These are phyloP conservation scores for Alternaria burnsii DNA, from an alignment of 2,329 filamentous ascomycete species.

Conservation along the genomic window DNA sequence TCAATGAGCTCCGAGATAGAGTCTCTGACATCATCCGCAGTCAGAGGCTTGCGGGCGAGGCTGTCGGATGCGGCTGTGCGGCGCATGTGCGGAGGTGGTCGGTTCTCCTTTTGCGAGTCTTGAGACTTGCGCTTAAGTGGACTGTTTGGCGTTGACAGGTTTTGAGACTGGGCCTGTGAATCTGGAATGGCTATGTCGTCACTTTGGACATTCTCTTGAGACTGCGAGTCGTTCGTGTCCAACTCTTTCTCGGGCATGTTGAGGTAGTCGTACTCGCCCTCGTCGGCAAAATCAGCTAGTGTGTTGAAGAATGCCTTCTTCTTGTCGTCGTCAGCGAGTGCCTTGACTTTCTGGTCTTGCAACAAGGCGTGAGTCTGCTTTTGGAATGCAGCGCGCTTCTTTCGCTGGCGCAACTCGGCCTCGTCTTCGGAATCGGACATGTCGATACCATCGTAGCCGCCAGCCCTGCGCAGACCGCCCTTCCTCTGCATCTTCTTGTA, in stretches of 20 bases:
- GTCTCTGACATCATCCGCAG: conserved; percentile 81
- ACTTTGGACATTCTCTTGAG: conserved; percentile 17
- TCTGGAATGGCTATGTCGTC: conserved; percentile 43
- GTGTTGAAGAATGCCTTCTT: conserved; percentile 89
- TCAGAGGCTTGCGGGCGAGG: conserved; percentile 71
- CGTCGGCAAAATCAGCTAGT: conserved; percentile 80
- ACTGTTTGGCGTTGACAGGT: conserved; percentile 29
- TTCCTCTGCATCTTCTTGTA: conserved; percentile 73
- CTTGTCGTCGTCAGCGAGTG: conserved; percentile 88
- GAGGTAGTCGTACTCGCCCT: conserved; percentile 79
- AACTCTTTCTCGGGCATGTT: conserved; percentile 56
- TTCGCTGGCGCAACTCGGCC: conserved; percentile 76
- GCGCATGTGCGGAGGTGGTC: conserved; percentile 67
- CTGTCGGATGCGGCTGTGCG: conserved; percentile 65
- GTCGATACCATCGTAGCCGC: conserved; percentile 68
- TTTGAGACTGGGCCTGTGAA: conserved; percentile 45
- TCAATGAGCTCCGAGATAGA: conserved; percentile 86
- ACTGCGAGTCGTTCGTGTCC: conserved; percentile 42
- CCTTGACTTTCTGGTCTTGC: conserved; percentile 87
- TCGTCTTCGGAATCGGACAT: conserved; percentile 92
- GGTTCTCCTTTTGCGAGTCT: conserved; percentile 54
- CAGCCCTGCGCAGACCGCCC: conserved; percentile 81
- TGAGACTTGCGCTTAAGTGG: conserved; percentile 53
- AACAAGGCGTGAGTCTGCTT: conserved; percentile 91
- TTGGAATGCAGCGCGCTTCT: conserved; percentile 87